Percentiles rank a stretch among this genome's conserved stretches.
Conservation (phyloP, 1,139 yeast species). For the Hyphopichia wangnamkhiaoensis region DNA sequence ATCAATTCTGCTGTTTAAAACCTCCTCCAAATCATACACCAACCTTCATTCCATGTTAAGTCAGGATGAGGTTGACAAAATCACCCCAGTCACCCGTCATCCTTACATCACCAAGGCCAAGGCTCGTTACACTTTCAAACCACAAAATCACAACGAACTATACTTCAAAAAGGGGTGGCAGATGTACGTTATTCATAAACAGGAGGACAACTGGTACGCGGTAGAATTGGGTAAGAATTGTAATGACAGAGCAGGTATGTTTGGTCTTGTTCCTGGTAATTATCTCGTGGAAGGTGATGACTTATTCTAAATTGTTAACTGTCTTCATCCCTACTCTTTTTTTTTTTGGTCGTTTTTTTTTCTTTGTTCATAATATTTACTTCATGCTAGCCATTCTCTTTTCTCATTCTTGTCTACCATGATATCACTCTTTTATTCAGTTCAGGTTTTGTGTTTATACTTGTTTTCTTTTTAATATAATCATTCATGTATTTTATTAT, state of each 20-base stretch:
- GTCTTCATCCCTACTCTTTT: not conserved
- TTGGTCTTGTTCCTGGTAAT: slow-evolving; percentile 85
- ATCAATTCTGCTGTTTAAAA: slow-evolving; percentile 20
- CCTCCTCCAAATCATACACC: slow-evolving; percentile 33
- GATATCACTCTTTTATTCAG: not conserved
- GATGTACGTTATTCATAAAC: slow-evolving; percentile 69
- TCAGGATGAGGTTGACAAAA: slow-evolving; percentile 17
- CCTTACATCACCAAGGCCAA: slow-evolving; percentile 60
- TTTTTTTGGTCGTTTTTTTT: not conserved
- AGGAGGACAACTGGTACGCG: slow-evolving; percentile 91
- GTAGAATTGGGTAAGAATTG: slow-evolving; percentile 66
- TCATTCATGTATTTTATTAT: not conserved
- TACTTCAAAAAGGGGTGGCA: slow-evolving; percentile 73
- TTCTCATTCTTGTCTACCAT: not conserved
- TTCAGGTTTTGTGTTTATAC: not conserved
- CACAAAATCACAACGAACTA: slow-evolving; percentile 79
- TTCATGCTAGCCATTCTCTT: not conserved
- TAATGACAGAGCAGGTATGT: slow-evolving; percentile 42
- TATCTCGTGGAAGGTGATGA: slow-evolving; percentile 45
- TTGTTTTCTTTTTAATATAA: not conserved
- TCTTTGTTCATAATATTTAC: not conserved
- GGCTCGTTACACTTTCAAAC: slow-evolving; percentile 72
- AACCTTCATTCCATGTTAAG: slow-evolving; percentile 31
- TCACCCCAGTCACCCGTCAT: slow-evolving; percentile 42
- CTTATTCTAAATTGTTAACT: slow-evolving; percentile 15